Evolutionary conservation across 306 rosid species (phyloP), one percentile per base, ranked within the genome.

Genomic region (Acacia crassicarpa): DNA sequence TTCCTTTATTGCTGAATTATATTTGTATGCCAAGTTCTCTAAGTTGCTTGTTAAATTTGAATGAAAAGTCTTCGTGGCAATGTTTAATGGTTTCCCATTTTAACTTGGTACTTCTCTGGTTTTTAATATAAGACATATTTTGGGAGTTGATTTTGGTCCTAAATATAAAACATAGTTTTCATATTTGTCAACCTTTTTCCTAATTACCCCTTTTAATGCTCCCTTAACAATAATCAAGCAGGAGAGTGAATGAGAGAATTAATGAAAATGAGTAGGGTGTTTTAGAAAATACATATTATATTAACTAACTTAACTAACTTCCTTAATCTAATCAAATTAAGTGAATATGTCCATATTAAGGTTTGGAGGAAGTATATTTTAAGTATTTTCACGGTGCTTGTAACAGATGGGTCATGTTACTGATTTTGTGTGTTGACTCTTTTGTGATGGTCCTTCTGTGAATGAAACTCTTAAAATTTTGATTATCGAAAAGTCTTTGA

Each of bases 1-100:
- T 56, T 77, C 48, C 75, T 82, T 78, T 62, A 9, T 11, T 84
- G 48, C 67, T 63, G 25, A 75, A 72, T 33, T 74, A 46, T 78
- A 59, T 49, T 82, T 49, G 41, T 35, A 30, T 30, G 56, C 72
- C 22, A 70, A 75, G 32, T 14, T 53, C 9, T 9, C 58, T 69
- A 62, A 73, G 62, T 74, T 25, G 30, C 58, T 19, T 61, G 53
- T 41, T 49, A 6, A 77, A n/a, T 44, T 67, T 45, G 17, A 30
- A 69, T 53, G 69, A 74, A 73, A 15, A 61, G 35, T 54, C 63
- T 59, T 53, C 17, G 33, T 63, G 33, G 23, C 75, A 49, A 72
- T 53, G 51, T 25, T 41, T 9, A 38, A 56, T 41, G 53, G 51
- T 16, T 72, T 58, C 74, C 17, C 67, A 72, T 72, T 75, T 68